Percentiles rank a stretch among this genome's conserved stretches.
Conservation (phyloP, 805 yeast species). For the Metschnikowia chrysomelidarum region DNA sequence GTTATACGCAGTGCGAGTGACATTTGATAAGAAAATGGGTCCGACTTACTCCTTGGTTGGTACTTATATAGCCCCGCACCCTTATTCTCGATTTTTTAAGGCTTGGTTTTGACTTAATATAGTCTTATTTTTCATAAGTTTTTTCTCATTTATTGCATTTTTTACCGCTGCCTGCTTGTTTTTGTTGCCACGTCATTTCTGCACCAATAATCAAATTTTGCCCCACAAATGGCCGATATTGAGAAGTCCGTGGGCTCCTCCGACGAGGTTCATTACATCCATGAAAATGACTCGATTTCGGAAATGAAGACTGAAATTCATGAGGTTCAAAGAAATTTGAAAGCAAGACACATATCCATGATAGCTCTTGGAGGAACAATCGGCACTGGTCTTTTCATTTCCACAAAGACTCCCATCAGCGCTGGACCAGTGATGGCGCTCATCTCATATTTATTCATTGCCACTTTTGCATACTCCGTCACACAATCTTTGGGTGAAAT, state of each 20-base stretch:
- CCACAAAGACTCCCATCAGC: constrained; percentile 53
- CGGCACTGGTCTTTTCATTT: constrained; percentile 75
- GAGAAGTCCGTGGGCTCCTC: constrained; percentile 17
- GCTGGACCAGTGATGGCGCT: constrained; percentile 73
- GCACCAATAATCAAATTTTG: too few species aligned
- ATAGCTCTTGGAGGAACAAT: constrained; percentile 79
- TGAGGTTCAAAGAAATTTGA: constrained; percentile 57
- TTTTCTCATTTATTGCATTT: too few species aligned
- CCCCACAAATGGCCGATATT: constrained; percentile 18
- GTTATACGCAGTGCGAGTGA: too few species aligned
- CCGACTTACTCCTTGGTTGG: too few species aligned
- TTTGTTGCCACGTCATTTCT: too few species aligned
- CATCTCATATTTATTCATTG: constrained; percentile 67
- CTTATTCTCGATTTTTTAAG: too few species aligned
- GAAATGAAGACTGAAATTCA: constrained; percentile 12
- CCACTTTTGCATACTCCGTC: constrained; percentile 60
- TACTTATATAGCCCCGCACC: too few species aligned
- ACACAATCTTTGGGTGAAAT: constrained; percentile 76
- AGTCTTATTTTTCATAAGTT: too few species aligned
- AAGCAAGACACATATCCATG: constrained; percentile 70
- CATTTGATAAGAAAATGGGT: too few species aligned
- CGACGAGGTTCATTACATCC: constrained; percentile 21
- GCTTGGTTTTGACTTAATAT: too few species aligned
- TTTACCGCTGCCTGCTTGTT: too few species aligned
- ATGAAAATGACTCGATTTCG: constrained; percentile 18